Evolutionary conservation across 2,329 filamentous ascomycete genomes (phyloP), one percentile per base, ranked within the genome.

Genomic region (Trichoderma asperellum): DNA sequence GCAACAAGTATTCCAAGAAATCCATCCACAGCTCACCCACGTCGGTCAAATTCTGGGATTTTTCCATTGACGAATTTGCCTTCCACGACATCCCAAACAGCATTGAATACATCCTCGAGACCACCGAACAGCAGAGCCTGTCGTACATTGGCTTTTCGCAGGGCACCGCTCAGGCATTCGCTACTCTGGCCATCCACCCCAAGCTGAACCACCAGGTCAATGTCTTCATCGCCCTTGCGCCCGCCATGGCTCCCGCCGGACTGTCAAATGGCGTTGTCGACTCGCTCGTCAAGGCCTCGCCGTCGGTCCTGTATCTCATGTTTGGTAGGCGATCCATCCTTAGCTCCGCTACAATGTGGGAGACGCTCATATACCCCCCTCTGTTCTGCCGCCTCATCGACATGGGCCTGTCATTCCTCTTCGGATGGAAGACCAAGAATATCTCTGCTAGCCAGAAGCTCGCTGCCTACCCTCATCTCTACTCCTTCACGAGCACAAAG

Each of bases 1-100:
- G 96, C 61, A 99, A 99, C 86, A 99, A 99, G 79, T 99, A 99
- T 82, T 97, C 94, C 57, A 99, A 98, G 80, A 99, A 99, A 81
- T 94, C 90, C 2, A 88, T 94, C 63, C 86, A 90, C 70, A 84
- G 85, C 72, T 91, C 93, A 0, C 94, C 96, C 0, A 91, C 88
- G 0, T 91, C 92, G 2, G 83, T 86, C 47, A 85, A 88, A 16
- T 99, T 99, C 79, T 99, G 96, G 96, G 91, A 97, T 79, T 99
- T 99, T 78, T 97, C 93, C 63, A 98, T 99, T 77, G 96, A 99
- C 78, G 92, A 99, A 77, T 99, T 99, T 77, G 96, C 96, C 59
- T 97, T 99, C 76, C 89, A 98, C 78, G 96, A 99, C 79, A 97
- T 99, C 70, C 96, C 96, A 1, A 92, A 99, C 80, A 95, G 91